These are phyloP conservation scores for Mucor circinelloides DNA, from an alignment of 371 early-diverging fungal species.

Conservation along the genomic window DNA sequence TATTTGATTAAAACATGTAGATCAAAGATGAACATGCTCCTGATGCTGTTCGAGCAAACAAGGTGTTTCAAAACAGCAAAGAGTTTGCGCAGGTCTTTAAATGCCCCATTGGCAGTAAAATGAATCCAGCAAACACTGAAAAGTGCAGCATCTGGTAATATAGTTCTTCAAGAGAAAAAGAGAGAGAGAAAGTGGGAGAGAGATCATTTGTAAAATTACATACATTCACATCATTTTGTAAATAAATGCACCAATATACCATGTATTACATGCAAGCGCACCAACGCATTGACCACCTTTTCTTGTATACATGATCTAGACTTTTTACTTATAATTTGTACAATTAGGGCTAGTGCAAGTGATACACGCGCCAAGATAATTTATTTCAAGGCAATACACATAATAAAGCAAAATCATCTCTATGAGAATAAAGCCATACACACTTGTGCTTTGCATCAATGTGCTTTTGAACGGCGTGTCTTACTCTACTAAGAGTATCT, in stretches of 20 bases:
- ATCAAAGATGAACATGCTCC: slow-evolving; percentile 55
- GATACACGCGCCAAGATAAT: neutral
- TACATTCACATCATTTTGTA: neutral
- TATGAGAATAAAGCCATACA: slow-evolving; percentile 76
- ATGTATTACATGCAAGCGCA: too few relatives aligned
- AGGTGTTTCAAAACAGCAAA: slow-evolving; percentile 52
- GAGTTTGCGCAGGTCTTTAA: slow-evolving; percentile 60
- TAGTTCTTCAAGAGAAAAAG: neutral
- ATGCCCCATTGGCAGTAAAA: slow-evolving; percentile 48
- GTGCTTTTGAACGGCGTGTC: slow-evolving; percentile 62
- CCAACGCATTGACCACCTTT: neutral
- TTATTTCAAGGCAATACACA: slow-evolving; percentile 35
- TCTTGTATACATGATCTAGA: neutral
- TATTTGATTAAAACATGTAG: slow-evolving; percentile 5
- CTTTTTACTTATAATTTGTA: neutral
- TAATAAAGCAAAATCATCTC: slow-evolving; percentile 64
- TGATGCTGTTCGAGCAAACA: slow-evolving; percentile 52
- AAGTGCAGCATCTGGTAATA: slow-evolving; percentile 49
- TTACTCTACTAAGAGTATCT: slow-evolving; percentile 53
- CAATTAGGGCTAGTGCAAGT: neutral
- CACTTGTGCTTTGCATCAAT: slow-evolving; percentile 60
- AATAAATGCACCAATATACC: neutral
- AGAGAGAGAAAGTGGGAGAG: neutral
- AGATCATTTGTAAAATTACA: neutral
- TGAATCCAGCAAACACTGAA: slow-evolving; percentile 40